Evolutionary conservation across 2,329 filamentous ascomycete species (phyloP).

Genomic region (Trichoderma gracile): DNA sequence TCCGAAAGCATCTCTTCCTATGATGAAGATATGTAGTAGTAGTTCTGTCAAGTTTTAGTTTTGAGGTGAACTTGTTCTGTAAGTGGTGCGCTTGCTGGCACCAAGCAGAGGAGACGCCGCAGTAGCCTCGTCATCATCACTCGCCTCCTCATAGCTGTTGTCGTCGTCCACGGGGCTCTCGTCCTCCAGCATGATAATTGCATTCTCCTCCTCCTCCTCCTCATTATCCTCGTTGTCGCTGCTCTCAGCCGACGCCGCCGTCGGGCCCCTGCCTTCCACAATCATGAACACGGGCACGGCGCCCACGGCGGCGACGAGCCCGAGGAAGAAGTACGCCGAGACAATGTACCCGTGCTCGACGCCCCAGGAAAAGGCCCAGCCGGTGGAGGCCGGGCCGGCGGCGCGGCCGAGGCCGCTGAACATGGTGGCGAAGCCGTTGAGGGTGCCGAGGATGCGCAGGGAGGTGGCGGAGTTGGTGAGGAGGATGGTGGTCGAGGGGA

Average conservation of each 20-base stretch:
- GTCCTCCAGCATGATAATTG: slow-evolving; percentile 30
- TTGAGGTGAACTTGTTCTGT: slow-evolving; percentile 14
- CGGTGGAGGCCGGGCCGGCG: slow-evolving; percentile 72
- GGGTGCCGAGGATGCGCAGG: slow-evolving; percentile 73
- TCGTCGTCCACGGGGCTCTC: slow-evolving; percentile 31
- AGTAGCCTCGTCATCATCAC: slow-evolving; percentile 26
- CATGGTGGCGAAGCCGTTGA: slow-evolving; percentile 88
- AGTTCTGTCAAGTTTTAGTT: not conserved
- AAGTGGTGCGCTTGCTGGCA: not conserved
- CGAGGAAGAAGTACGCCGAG: slow-evolving; percentile 79
- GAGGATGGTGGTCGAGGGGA: slow-evolving; percentile 86
- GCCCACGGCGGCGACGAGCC: slow-evolving; percentile 62
- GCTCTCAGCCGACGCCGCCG: slow-evolving; percentile 35
- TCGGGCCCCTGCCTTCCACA: slow-evolving; percentile 70
- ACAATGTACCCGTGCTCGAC: slow-evolving; percentile 74
- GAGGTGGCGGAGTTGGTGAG: slow-evolving; percentile 83
- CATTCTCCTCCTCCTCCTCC: not conserved
- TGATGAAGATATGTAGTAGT: too few relatives aligned
- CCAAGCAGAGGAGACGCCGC: slow-evolving; percentile 29
- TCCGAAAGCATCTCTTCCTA: too few relatives aligned
- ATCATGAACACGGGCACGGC: slow-evolving; percentile 73
- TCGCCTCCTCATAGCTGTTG: slow-evolving; percentile 23
- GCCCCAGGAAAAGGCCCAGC: slow-evolving; percentile 73
- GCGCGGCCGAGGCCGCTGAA: slow-evolving; percentile 80
- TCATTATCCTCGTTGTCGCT: slow-evolving; percentile 42